phyloP scores from a whole-genome alignment of 2,329 filamentous ascomycete genomes.

The Cladosporium sp. region DNA sequence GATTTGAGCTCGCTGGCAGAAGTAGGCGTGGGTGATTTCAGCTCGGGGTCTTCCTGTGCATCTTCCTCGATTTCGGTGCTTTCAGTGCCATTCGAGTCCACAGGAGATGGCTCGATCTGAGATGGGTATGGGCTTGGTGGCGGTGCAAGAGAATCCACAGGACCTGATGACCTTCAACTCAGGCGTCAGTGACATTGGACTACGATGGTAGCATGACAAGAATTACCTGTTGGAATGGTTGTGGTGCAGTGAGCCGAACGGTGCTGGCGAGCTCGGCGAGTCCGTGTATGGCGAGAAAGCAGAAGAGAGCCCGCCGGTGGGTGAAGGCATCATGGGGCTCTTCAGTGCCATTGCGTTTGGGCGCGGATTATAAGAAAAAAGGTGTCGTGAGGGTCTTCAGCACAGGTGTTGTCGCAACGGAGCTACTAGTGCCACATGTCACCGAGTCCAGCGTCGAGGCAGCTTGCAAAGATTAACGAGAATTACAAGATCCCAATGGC shows the following conservation, averaged over 20 bases:
- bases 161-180: slow-evolving; percentile 47
- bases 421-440: slow-evolving; percentile 1
- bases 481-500: background rate
- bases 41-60: slow-evolving; percentile 59
- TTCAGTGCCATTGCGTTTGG: slow-evolving; percentile 31
- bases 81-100: slow-evolving; percentile 81
- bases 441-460: background rate
- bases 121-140: slow-evolving; percentile 57
- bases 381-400: background rate
- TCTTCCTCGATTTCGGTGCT: slow-evolving; percentile 84
- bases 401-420: background rate
- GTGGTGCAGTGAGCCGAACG: slow-evolving; percentile 44
- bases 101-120: slow-evolving; percentile 76
- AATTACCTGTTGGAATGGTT: slow-evolving; percentile 39
- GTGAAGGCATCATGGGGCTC: slow-evolving; percentile 46
- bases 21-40: slow-evolving; percentile 26
- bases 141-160: slow-evolving; percentile 48
- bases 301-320: slow-evolving; percentile 41
- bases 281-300: slow-evolving; percentile 54
- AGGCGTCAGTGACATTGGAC: slow-evolving; percentile 7
- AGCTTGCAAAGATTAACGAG: background rate
- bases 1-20: slow-evolving; percentile 27
- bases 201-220: background rate
- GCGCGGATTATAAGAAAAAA: background rate
- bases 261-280: slow-evolving; percentile 51